Percentiles rank a stretch among this genome's conserved stretches.
Conservation (phyloP, 331 rosid genomes). For the Phaseolus coccineus region DNA sequence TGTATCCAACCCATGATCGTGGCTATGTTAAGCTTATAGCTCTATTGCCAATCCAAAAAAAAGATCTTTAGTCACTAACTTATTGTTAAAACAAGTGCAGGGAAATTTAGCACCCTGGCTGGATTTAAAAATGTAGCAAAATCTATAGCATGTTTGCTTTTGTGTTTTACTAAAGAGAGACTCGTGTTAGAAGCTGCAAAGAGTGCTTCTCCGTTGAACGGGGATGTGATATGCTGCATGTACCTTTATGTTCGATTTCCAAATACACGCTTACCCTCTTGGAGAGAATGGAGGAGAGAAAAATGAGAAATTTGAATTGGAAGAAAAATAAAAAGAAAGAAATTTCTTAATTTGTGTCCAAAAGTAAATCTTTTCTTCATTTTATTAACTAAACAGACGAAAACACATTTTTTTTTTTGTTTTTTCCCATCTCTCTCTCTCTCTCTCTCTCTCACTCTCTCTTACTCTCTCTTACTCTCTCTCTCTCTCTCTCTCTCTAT, state of each 20-base stretch:
- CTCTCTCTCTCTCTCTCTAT: too few species aligned
- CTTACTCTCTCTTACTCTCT: too few species aligned
- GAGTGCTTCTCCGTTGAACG: too few species aligned
- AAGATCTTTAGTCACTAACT: background rate
- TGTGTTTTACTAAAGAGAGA: background rate
- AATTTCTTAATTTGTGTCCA: too few species aligned
- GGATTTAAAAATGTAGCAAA: constrained; percentile 24
- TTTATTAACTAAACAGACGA: too few species aligned
- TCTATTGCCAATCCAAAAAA: background rate
- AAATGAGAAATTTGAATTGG: too few species aligned
- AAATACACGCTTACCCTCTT: background rate
- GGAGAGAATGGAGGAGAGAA: too few species aligned
- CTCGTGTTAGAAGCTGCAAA: background rate
- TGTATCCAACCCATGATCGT: constrained; percentile 41
- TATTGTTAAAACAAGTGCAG: constrained; percentile 1
- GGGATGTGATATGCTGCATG: background rate
- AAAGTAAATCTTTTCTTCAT: too few species aligned
- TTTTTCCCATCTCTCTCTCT: too few species aligned
- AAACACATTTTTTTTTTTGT: too few species aligned
- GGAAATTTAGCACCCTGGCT: background rate
- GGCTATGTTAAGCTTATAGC: constrained; percentile 40
- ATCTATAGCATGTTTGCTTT: background rate
- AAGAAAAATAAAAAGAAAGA: too few species aligned
- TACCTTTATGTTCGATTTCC: background rate
- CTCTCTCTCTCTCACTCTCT: too few species aligned